These are phyloP conservation scores for Colletotrichum neosansevieriae DNA, from an alignment of 2,329 filamentous ascomycete species.

Conservation along the genomic window DNA sequence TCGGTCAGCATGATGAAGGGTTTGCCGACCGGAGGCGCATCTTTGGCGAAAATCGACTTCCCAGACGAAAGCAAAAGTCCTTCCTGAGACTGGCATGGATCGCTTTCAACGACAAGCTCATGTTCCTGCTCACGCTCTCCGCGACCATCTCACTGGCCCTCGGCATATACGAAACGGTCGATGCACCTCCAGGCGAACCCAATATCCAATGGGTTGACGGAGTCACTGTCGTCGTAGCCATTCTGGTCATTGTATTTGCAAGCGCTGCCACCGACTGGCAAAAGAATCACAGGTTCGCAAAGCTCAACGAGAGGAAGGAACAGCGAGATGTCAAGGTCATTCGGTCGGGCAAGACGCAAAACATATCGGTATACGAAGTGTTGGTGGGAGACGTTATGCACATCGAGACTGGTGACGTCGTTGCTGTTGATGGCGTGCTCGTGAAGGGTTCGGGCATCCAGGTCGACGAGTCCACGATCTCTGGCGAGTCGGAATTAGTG, in stretches of 20 bases:
- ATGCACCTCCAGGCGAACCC: constrained; percentile 60
- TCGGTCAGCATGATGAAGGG: constrained; percentile 38
- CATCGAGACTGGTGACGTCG: constrained; percentile 79
- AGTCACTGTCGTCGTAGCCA: constrained; percentile 82
- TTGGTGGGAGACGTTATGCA: constrained; percentile 81
- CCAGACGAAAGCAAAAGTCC: constrained; percentile 76
- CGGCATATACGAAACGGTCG: constrained; percentile 79
- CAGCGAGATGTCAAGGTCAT: constrained; percentile 80
- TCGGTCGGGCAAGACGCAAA: constrained; percentile 77
- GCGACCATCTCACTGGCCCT: constrained; percentile 80
- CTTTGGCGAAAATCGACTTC: constrained; percentile 76
- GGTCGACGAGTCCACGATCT: constrained; percentile 78
- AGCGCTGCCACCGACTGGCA: constrained; percentile 87
- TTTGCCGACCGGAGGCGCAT: constrained; percentile 76
- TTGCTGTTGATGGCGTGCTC: constrained; percentile 79
- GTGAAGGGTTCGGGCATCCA: constrained; percentile 74
- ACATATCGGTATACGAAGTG: constrained; percentile 78
- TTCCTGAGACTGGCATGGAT: constrained; percentile 81
- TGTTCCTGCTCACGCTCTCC: constrained; percentile 78
- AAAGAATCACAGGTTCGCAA: constrained; percentile 84
- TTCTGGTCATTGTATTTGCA: constrained; percentile 80
- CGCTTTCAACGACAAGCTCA: constrained; percentile 84
- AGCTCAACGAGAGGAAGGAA: constrained; percentile 84
- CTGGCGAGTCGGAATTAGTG: constrained; percentile 80
- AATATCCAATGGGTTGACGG: constrained; percentile 86